These are phyloP conservation scores for Pisolithus albus DNA, from an alignment of 768 basidiomycete species.

Conservation along the genomic window DNA sequence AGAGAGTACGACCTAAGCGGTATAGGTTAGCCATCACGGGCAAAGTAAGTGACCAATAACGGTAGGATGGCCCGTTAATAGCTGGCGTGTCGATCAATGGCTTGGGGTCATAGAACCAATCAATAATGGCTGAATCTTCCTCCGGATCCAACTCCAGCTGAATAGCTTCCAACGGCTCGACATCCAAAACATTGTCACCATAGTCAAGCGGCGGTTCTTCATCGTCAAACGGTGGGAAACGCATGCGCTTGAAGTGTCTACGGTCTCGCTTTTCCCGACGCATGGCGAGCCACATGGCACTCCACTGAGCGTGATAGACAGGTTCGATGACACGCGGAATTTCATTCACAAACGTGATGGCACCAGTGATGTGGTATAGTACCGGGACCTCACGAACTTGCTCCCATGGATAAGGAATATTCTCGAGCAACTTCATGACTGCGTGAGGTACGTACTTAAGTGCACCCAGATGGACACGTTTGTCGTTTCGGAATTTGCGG, in stretches of 20 bases:
- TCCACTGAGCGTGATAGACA: constrained; percentile 98
- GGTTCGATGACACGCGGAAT: constrained; percentile 96
- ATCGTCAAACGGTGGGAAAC: constrained; percentile 98
- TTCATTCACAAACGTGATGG: constrained; percentile 99
- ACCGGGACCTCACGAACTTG: constrained; percentile 99
- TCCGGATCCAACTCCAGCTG: constrained; percentile 91
- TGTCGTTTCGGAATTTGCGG: constrained; percentile 98
- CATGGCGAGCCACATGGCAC: constrained; percentile 99
- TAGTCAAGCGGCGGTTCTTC: constrained; percentile 99
- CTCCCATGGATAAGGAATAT: constrained; percentile 97
- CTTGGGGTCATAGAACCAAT: constrained; percentile 99
- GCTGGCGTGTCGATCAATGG: constrained; percentile 85
- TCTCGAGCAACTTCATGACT: constrained; percentile 98
- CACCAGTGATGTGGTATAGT: constrained; percentile 97
- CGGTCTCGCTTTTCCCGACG: constrained; percentile 97
- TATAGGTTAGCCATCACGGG: constrained; percentile 96
- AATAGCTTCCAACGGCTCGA: constrained; percentile 96
- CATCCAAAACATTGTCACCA: constrained; percentile 97
- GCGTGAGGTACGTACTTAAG: constrained; percentile 99
- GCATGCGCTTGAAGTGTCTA: constrained; percentile 99
- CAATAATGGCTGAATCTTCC: constrained; percentile 85
- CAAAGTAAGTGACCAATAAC: constrained; percentile 87
- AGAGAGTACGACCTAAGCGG: constrained; percentile 85
- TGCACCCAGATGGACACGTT: constrained; percentile 97
- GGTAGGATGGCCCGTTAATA: constrained; percentile 91